Conservation (phyloP, 805 yeast genomes). For the Candida boidinii region DNA sequence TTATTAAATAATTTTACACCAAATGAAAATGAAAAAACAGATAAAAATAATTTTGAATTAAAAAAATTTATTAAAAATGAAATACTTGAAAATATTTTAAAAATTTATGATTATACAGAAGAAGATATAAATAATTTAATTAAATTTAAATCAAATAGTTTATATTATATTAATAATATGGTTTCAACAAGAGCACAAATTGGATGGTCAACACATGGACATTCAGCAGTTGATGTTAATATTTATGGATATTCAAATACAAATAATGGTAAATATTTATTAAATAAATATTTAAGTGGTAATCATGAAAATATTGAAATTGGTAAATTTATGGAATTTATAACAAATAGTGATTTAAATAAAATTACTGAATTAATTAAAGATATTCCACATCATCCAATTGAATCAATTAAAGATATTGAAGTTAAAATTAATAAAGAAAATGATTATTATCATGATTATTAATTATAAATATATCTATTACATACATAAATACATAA, state of each 20-base stretch:
- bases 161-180: slow-evolving; percentile 54
- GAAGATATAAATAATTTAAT: slow-evolving; percentile 45
- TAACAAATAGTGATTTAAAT: slow-evolving; percentile 38
- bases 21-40: neutral
- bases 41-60: slow-evolving; percentile 18
- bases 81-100: slow-evolving; percentile 56
- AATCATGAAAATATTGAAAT: slow-evolving; percentile 83
- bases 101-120: slow-evolving; percentile 46
- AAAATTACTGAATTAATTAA: slow-evolving; percentile 41
- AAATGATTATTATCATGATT: too few relatives aligned
- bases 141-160: slow-evolving; percentile 16
- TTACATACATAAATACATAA: too few relatives aligned
- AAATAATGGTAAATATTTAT: slow-evolving; percentile 29
- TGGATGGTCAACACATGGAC: slow-evolving; percentile 98
- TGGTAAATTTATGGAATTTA: slow-evolving; percentile 61
- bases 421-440: too few relatives aligned
- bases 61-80: slow-evolving; percentile 40
- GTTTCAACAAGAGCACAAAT: slow-evolving; percentile 76
- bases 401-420: too few relatives aligned
- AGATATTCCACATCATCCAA: slow-evolving; percentile 22
- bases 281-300: slow-evolving; percentile 51
- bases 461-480: too few relatives aligned
- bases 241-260: slow-evolving; percentile 74
- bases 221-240: slow-evolving; percentile 92
- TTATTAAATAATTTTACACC: slow-evolving; percentile 4